phyloP scores from a whole-genome alignment of 768 basidiomycete species.

The Mycena chlorophos region DNA sequence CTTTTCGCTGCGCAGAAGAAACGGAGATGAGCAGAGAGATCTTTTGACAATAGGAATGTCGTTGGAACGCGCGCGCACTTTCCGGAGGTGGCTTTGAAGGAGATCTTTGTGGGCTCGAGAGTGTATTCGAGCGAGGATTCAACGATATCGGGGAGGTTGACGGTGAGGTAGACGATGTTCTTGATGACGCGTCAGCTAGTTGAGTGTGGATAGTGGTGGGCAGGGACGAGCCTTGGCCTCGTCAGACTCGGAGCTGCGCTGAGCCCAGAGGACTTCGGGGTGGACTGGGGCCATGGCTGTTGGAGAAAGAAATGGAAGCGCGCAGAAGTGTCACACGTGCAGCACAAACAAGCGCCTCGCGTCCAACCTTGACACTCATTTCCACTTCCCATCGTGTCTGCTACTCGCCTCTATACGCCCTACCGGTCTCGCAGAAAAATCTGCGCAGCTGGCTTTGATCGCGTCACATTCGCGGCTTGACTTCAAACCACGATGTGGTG shows the following conservation, averaged over 20 bases:
- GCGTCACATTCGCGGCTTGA: neutral
- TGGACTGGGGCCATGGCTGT: slow-evolving; percentile 45
- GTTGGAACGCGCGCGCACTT: slow-evolving; percentile 44
- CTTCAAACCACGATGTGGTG: slow-evolving; percentile 46
- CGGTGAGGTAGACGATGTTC: slow-evolving; percentile 86
- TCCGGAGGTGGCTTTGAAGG: slow-evolving; percentile 66
- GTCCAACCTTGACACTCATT: neutral
- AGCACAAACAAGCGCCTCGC: neutral
- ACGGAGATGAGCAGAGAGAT: slow-evolving; percentile 5
- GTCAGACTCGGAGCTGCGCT: slow-evolving; percentile 71
- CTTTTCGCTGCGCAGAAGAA: slow-evolving; percentile 29
- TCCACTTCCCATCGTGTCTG: neutral
- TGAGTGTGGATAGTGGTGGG: slow-evolving; percentile 8
- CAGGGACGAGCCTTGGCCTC: slow-evolving; percentile 60
- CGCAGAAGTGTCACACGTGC: slow-evolving; percentile 10
- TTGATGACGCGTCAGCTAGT: slow-evolving; percentile 35
- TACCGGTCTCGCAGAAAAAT: too few relatives aligned
- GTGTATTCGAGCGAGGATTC: slow-evolving; percentile 57
- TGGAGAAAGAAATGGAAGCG: slow-evolving; percentile 25
- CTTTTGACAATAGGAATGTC: neutral
- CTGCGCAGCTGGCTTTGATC: too few relatives aligned
- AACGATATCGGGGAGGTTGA: slow-evolving; percentile 78
- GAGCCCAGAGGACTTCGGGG: slow-evolving; percentile 94
- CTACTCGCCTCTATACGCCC: neutral
- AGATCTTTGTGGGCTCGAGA: slow-evolving; percentile 55